Conservation (phyloP, 2,329 filamentous ascomycete genomes). For the Trichophyton equinum region DNA sequence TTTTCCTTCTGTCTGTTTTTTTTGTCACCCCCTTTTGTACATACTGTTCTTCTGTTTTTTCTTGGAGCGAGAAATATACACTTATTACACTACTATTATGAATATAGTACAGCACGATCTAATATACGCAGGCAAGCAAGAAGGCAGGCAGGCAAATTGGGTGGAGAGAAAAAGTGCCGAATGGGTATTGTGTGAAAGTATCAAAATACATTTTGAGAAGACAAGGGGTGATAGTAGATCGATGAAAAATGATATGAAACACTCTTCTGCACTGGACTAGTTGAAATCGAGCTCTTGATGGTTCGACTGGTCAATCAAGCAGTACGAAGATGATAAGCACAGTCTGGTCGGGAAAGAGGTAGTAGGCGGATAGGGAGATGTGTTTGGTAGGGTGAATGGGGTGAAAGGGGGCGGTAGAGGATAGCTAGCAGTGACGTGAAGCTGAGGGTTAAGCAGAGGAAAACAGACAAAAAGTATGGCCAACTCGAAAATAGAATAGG, state of each 20-base stretch:
- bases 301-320: background rate
- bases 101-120: background rate
- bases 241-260: background rate
- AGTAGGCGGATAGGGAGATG: background rate
- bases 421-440: background rate
- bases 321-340: background rate
- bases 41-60: background rate
- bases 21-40: background rate
- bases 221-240: background rate
- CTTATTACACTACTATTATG: background rate
- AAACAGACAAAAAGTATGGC: background rate
- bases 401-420: background rate
- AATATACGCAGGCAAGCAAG: background rate
- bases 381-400: background rate
- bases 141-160: background rate
- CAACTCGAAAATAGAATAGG: background rate
- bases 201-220: background rate
- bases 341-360: background rate
- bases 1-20: no score
- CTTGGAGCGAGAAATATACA: slow-evolving; percentile 3
- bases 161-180: background rate
- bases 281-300: background rate
- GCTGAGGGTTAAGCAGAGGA: background rate
- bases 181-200: background rate
- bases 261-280: background rate